Base-by-base conservation (phyloP, 2,329 filamentous ascomycete genomes). In the Fusarium pininemorale region DNA sequence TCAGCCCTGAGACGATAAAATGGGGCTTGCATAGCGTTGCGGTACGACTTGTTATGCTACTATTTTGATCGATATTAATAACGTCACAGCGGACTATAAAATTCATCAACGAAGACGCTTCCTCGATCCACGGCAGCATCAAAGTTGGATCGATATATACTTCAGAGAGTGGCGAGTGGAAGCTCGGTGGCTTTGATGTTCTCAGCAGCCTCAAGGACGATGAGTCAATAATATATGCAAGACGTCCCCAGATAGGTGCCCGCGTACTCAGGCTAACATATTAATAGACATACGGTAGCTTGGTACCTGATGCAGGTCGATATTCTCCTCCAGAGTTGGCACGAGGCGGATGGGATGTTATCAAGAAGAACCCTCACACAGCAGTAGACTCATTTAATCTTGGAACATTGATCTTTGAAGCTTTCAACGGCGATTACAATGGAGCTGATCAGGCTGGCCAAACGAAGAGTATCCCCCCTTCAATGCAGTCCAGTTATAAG, bases 121-220 rank as follows among this genome's bases (percentile, higher is more conserved):
- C 92, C 6, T 98, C 95, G 1, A 93, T 99, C 58, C 96, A 99
- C 79, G 96, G 95, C 55, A 94, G 90, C 78, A 86, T 99, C 59
- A 91, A 94, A 71, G 93, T 94, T 26, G 93, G 93, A 2, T 98
- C 96, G 0, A 88, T 99, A 73, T 99, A 95, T 82, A 96, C 94
- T 8, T 95, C 94, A 69, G 96, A 98, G 80, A 98, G 96, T 79
- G 96, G 96, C 66, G 96, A 99, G 84, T 99, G 96, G 96, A 98
- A 97, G 80, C 85, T 99, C 5, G 95, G 93, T 26, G 96, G 96
- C 2, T 97, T 99, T 76, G 96, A 99, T 75, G 89, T 98, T 10
- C 83, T 98, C 67, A 98, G 95, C 83, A 98, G 93, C 42, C 92
- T 98, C 84, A 98, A 98, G 79, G 96, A 98, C 65, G 95, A 98